Evolutionary conservation across 176 grass and related monocot species (phyloP).

Genomic region (Juncus inflexus): DNA sequence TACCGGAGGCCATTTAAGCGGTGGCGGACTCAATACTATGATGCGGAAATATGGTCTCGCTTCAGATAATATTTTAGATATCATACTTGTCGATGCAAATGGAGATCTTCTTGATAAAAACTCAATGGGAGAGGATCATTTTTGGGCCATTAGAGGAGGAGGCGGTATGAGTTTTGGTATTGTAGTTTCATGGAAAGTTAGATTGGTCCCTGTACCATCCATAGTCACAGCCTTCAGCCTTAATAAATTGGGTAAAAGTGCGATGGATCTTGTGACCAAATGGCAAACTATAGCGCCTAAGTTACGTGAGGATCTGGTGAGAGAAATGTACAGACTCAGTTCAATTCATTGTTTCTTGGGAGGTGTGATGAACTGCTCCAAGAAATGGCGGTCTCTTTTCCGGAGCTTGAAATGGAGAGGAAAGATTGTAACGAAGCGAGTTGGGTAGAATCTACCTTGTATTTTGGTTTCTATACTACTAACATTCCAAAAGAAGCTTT

Average conservation of each 20-base stretch:
- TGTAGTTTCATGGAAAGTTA: slow-evolving; percentile 62
- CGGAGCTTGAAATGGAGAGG: slow-evolving; percentile 32
- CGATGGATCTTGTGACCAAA: slow-evolving; percentile 29
- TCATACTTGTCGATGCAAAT: slow-evolving; percentile 46
- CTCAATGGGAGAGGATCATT: slow-evolving; percentile 52
- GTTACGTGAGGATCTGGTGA: slow-evolving; percentile 41
- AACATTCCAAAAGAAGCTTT: slow-evolving; percentile 33
- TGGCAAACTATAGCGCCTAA: slow-evolving; percentile 58
- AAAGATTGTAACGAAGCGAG: slow-evolving; percentile 53
- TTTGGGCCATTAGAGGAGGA: slow-evolving; percentile 69
- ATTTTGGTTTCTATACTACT: slow-evolving; percentile 48
- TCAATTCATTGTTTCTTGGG: slow-evolving; percentile 64
- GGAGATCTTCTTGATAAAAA: slow-evolving; percentile 36
- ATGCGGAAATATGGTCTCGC: slow-evolving; percentile 51
- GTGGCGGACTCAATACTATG: slow-evolving; percentile 48
- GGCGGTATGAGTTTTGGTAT: slow-evolving; percentile 57
- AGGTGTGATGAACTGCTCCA: slow-evolving; percentile 33
- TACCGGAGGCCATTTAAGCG: slow-evolving; percentile 57
- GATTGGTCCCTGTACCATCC: slow-evolving; percentile 45
- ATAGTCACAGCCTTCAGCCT: slow-evolving; percentile 37
- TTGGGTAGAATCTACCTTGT: slow-evolving; percentile 54
- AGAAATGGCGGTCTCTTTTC: slow-evolving; percentile 23
- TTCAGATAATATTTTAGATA: slow-evolving; percentile 51
- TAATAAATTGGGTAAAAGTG: neutral
- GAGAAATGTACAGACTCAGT: slow-evolving; percentile 24